phyloP scores from a whole-genome alignment of 352 stramenopile species.

The Thalassiosira hispida region DNA sequence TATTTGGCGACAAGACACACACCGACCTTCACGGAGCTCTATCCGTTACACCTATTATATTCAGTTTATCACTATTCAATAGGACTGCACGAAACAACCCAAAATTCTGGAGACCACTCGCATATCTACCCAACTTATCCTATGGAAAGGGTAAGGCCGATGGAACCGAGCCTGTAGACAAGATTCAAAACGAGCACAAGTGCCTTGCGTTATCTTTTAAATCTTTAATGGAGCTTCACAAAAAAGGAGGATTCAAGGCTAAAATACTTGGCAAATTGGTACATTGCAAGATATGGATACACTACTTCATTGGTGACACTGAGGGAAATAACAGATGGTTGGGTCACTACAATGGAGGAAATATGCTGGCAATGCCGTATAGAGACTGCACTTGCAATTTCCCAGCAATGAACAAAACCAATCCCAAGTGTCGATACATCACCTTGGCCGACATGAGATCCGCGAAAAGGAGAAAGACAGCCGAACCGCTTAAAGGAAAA shows the following conservation, averaged over 20 bases:
- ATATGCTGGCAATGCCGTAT: constrained; percentile 13
- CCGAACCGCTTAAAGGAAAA: not conserved
- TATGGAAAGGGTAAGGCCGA: not conserved
- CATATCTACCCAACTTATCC: constrained; percentile 41
- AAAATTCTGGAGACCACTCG: constrained; percentile 28
- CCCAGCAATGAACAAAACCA: not conserved
- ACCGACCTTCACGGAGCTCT: constrained; percentile 22
- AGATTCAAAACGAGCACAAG: constrained; percentile 18
- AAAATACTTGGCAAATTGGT: constrained; percentile 2
- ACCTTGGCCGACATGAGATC: not conserved
- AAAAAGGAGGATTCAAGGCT: not conserved
- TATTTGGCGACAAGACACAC: constrained; percentile 46
- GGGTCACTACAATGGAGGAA: constrained; percentile 16
- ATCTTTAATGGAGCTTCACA: constrained; percentile 2
- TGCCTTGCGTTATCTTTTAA: constrained; percentile 5
- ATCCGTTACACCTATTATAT: constrained; percentile 25
- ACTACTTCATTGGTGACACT: constrained; percentile 33
- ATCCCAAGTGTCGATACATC: constrained; percentile 12
- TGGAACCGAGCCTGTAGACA: not conserved
- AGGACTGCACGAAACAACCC: constrained; percentile 9
- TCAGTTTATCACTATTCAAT: constrained; percentile 39
- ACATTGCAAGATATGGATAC: constrained; percentile 21
- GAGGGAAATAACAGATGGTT: constrained; percentile 29
- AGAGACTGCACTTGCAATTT: constrained; percentile 23
- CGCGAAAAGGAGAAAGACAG: constrained; percentile 8